These are phyloP conservation scores for Globisporangium emineosum DNA, from an alignment of 352 stramenopile species.

Conservation along the genomic window DNA sequence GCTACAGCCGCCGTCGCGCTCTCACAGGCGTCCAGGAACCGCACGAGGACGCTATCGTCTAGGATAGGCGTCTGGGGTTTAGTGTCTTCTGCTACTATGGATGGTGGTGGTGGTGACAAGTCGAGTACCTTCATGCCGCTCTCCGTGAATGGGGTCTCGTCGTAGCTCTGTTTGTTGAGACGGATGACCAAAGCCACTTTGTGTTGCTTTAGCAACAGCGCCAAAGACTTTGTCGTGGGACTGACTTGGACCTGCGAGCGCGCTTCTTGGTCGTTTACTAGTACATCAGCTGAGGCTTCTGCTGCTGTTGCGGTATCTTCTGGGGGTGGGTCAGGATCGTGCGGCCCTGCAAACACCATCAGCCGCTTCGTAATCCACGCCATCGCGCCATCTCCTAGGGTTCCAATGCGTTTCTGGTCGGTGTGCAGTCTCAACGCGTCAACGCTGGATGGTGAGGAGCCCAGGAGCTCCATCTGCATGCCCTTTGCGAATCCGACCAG, in stretches of 20 bases:
- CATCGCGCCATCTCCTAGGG: not conserved
- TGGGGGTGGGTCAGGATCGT: not conserved
- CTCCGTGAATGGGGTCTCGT: conserved; percentile 77
- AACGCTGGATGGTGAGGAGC: not conserved
- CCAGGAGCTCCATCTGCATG: conserved; percentile 17
- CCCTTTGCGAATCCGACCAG: conserved; percentile 25
- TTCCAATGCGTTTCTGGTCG: not conserved
- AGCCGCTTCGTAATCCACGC: conserved; percentile 25
- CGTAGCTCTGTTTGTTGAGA: conserved; percentile 91
- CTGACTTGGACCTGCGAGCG: not conserved
- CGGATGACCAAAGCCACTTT: conserved; percentile 90
- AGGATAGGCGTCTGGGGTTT: conserved; percentile 56
- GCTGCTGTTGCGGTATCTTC: not conserved
- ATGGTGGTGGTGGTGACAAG: conserved; percentile 55
- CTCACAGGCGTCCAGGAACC: conserved; percentile 91
- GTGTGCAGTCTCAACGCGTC: not conserved
- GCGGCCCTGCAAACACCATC: conserved; percentile 17
- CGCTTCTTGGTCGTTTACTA: not conserved
- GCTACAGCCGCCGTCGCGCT: conserved; percentile 45
- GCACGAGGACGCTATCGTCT: conserved; percentile 66
- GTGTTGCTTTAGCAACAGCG: conserved; percentile 30
- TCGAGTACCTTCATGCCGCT: conserved; percentile 90
- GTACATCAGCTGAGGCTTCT: not conserved
- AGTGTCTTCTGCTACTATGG: conserved; percentile 52
- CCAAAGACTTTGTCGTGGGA: not conserved